These are phyloP conservation scores for Ramularia endophylla DNA, from an alignment of 2,329 filamentous ascomycete species.

Conservation along the genomic window DNA sequence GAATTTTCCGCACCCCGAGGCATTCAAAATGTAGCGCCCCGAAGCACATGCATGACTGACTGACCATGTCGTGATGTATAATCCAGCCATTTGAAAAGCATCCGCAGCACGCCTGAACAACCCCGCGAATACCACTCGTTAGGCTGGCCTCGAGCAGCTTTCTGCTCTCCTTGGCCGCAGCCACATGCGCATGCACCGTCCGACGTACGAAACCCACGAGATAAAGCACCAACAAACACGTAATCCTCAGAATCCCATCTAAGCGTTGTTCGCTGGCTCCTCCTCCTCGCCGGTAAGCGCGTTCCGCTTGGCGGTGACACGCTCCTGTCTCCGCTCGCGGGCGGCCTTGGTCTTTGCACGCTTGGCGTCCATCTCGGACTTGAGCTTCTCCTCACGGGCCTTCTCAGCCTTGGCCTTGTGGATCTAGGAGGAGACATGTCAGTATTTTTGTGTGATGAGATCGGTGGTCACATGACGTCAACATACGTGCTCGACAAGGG, in stretches of 20 bases:
- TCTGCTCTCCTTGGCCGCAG: conserved; percentile 17
- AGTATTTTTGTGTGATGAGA: conserved; percentile 7
- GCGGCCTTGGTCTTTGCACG: conserved; percentile 99
- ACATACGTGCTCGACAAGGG: conserved; percentile 99
- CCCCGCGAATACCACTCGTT: conserved; percentile 17
- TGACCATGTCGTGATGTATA: conserved; percentile 8
- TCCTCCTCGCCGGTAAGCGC: conserved; percentile 69
- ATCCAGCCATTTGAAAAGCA: conserved; percentile 10
- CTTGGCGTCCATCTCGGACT: conserved; percentile 99
- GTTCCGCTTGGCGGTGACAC: conserved; percentile 83
- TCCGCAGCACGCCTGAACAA: conserved; percentile 22
- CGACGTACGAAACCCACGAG: background rate
- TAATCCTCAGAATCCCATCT: background rate
- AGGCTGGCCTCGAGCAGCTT: conserved; percentile 18
- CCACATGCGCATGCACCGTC: conserved; percentile 18
- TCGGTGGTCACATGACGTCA: conserved; percentile 9
- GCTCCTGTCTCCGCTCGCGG: conserved; percentile 95
- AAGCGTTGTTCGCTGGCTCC: conserved; percentile 17
- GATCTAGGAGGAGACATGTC: conserved; percentile 59
- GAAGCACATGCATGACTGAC: conserved; percentile 17
- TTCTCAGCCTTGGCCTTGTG: conserved; percentile 99
- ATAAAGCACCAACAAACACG: too few species aligned
- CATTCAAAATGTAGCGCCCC: conserved; percentile 18
- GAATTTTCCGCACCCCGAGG: conserved; percentile 6
- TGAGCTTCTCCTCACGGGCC: conserved; percentile 87